Percentiles rank a stretch among this genome's conserved stretches.
These are phyloP conservation scores for Cladosporium sp. DNA, from an alignment of 2,329 filamentous ascomycete species.

Conservation along the genomic window DNA sequence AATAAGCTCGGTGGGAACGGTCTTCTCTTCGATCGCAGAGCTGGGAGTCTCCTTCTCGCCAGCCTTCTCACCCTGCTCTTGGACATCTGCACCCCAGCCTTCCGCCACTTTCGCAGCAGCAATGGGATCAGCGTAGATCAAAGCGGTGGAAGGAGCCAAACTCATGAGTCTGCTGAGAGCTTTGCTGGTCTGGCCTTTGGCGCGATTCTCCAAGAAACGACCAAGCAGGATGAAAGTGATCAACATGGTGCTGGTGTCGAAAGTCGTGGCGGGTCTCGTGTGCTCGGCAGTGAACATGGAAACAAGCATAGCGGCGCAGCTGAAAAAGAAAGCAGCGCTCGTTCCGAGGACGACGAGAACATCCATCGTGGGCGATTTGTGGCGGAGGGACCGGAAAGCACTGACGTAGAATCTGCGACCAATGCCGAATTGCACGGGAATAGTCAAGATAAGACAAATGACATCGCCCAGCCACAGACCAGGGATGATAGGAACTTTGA, in stretches of 20 bases:
- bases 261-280: constrained; percentile 77
- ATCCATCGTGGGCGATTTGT: constrained; percentile 94
- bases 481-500: constrained; percentile 57
- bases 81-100: constrained; percentile 53
- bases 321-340: constrained; percentile 94
- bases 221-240: constrained; percentile 93
- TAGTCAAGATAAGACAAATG: constrained; percentile 74
- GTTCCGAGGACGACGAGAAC: constrained; percentile 92
- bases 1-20: constrained; percentile 90
- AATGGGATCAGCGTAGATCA: constrained; percentile 91
- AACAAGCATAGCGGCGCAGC: constrained; percentile 75
- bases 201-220: constrained; percentile 85
- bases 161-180: constrained; percentile 94
- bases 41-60: constrained; percentile 41
- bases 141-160: constrained; percentile 90
- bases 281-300: constrained; percentile 73
- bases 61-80: constrained; percentile 41
- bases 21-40: constrained; percentile 69
- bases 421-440: constrained; percentile 94
- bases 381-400: constrained; percentile 88
- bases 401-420: constrained; percentile 90
- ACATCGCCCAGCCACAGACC: constrained; percentile 88
- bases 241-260: constrained; percentile 97
- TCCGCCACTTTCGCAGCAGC: constrained; percentile 88
- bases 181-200: constrained; percentile 93